Base-by-base conservation (phyloP, 345 rosid genomes). In the Erysimum cheiranthoides region DNA sequence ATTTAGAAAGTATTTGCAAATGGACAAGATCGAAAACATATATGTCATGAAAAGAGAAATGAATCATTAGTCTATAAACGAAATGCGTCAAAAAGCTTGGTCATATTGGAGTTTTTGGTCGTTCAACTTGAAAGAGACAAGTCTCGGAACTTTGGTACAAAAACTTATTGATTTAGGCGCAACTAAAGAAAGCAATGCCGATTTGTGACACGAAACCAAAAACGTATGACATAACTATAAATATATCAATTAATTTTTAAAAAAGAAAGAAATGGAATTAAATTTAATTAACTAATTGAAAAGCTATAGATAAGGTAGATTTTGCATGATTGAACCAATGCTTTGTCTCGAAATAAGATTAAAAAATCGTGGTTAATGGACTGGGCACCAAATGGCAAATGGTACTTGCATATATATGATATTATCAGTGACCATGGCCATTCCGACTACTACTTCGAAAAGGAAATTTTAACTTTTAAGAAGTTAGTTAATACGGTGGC, bases 1-100 rank as follows among this genome's bases (percentile, higher is more conserved):
- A 75, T 51, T 60, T 17, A 75, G 7, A 75, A 68, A 75, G 79
- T 66, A 46, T 38, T 8, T 38, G 67, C 79, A 67, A 67, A 49
- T 75, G 68, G 64, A 76, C 40, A 6, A 51, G 62, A 51, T 25
- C 50, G 7, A 46, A 63, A 76, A 76, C 63, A 68, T 51, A 42
- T 52, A 62, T 69, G 61, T 69, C 79, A 76, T 35, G 32, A 27
- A 76, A 75, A 62, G 13, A 62, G 74, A 68, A 60, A 68, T 14
- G 30, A 31, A 68, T 31, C 54, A 74, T 38, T 74, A 66, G 61
- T 68, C 57, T 51, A 52, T 68, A 69, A 43, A 43, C 56, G 64
- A 76, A 69, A 69, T 76, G 75, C 75, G 70, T 69, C 43, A 76
- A 76, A 68, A 76, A 69, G 70, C 36, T 32, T 73, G 47, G 78